phyloP scores from a whole-genome alignment of 257 asterid genomes.

The Asclepias syriaca region DNA sequence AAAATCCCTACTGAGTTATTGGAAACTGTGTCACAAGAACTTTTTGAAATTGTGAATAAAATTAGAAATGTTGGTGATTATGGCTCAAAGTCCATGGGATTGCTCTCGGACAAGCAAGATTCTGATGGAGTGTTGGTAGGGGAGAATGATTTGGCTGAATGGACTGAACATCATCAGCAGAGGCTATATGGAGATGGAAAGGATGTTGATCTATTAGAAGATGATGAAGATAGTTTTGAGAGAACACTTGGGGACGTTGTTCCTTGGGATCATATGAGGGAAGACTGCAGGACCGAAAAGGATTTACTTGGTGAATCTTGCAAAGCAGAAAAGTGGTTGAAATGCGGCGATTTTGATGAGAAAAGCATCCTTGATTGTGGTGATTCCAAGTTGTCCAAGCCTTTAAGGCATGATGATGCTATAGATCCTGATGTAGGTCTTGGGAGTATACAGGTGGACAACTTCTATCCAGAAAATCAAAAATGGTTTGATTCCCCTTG shows the following conservation, averaged over 20 bases:
- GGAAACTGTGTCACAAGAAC: slow-evolving; percentile 69
- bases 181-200: slow-evolving; percentile 46
- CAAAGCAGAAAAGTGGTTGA: slow-evolving; percentile 84
- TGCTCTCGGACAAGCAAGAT: slow-evolving; percentile 67
- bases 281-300: slow-evolving; percentile 56
- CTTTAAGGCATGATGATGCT: slow-evolving; percentile 47
- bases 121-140: slow-evolving; percentile 81
- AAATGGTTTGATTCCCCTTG: slow-evolving; percentile 97
- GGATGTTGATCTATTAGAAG: slow-evolving; percentile 81
- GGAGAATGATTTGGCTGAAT: slow-evolving; percentile 91
- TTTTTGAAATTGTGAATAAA: slow-evolving; percentile 61
- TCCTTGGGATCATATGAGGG: slow-evolving; percentile 86
- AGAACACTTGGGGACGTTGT: slow-evolving; percentile 97
- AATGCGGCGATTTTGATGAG: slow-evolving; percentile 67
- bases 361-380: slow-evolving; percentile 60
- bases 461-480: slow-evolving; percentile 80
- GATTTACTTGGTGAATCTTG: slow-evolving; percentile 69
- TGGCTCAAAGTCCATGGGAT: slow-evolving; percentile 56
- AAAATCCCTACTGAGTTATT: slow-evolving; percentile 51
- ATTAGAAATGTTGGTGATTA: slow-evolving; percentile 68
- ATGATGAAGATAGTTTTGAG: slow-evolving; percentile 94
- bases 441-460: slow-evolving; percentile 69
- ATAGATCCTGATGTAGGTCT: slow-evolving; percentile 81
- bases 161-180: slow-evolving; percentile 80
- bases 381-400: slow-evolving; percentile 36